Conservation (phyloP, 2,329 filamentous ascomycete species). For the Talaromyces sp. region DNA sequence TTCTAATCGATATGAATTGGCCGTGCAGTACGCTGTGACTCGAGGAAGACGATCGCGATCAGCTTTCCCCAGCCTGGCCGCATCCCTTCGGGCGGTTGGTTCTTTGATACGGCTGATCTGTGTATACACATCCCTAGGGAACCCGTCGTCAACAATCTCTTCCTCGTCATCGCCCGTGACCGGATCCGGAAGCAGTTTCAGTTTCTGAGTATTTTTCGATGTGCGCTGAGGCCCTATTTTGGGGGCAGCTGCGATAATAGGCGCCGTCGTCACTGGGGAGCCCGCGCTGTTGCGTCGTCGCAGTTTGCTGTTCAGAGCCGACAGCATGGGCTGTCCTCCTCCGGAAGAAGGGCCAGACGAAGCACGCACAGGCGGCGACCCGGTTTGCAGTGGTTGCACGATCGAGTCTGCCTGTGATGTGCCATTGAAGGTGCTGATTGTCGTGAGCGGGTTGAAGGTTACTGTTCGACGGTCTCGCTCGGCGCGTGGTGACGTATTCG, state of each 20-base stretch:
- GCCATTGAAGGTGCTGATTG: conserved; percentile 38
- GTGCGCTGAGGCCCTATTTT: conserved; percentile 95
- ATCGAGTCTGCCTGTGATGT: conserved; percentile 34
- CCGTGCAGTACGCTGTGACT: conserved; percentile 95
- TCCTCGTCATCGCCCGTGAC: conserved; percentile 76
- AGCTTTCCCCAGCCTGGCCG: conserved; percentile 85
- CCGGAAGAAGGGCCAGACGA: conserved; percentile 16
- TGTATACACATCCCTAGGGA: conserved; percentile 90
- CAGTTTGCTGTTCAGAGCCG: conserved; percentile 79
- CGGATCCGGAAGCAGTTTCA: conserved; percentile 92
- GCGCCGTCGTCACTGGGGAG: conserved; percentile 42
- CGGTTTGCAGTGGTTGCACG: conserved; percentile 35
- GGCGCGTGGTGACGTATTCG: conserved; percentile 34
- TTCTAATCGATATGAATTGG: conserved; percentile 85
- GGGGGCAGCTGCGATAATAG: conserved; percentile 38
- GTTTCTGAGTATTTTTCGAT: conserved; percentile 91
- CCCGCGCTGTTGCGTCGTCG: conserved; percentile 80
- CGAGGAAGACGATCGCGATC: conserved; percentile 80
- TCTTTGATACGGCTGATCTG: conserved; percentile 98
- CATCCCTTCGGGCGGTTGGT: conserved; percentile 84
- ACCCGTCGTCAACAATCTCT: conserved; percentile 76
- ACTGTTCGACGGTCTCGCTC: conserved; percentile 38
- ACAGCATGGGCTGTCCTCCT: conserved; percentile 62
- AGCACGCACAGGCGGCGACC: conserved; percentile 31
- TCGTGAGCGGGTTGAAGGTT: conserved; percentile 43